A percentile compares a stretch with the other conserved stretches of the same genome.
Conservation (phyloP, 2,329 filamentous ascomycete genomes). For the Fusarium zealandicum region DNA sequence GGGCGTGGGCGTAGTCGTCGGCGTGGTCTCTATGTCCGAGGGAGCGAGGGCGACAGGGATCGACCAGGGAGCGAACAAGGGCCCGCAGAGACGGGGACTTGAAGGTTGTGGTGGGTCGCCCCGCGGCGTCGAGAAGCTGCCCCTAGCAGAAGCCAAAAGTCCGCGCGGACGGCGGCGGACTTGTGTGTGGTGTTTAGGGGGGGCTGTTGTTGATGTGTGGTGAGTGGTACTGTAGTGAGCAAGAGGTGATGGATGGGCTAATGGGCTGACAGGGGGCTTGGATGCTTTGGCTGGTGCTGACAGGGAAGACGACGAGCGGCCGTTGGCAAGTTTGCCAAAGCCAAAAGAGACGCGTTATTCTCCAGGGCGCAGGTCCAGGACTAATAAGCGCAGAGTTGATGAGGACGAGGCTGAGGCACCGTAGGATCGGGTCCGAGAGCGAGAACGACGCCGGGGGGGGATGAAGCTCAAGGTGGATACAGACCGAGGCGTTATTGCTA, state of each 20-base stretch:
- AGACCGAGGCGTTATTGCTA: too few species aligned
- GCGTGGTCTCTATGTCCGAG: conserved; percentile 53
- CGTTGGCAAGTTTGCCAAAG: conserved; percentile 4
- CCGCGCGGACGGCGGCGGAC: conserved; percentile 32
- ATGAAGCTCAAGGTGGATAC: too few species aligned
- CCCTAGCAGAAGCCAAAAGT: conserved; percentile 32
- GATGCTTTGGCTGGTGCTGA: conserved; percentile 28
- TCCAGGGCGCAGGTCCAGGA: conserved; percentile 26
- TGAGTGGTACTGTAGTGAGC: too few species aligned
- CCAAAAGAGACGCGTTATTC: conserved; percentile 15
- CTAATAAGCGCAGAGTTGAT: background rate
- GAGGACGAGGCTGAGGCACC: conserved; percentile 22
- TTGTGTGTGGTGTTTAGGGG: too few species aligned
- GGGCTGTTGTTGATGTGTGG: too few species aligned
- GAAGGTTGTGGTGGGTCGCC: conserved; percentile 29
- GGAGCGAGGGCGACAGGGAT: conserved; percentile 40
- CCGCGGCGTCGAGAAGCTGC: conserved; percentile 24
- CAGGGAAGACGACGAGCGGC: conserved; percentile 13
- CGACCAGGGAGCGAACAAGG: conserved; percentile 21
- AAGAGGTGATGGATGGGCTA: conserved; percentile 2
- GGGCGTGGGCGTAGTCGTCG: conserved; percentile 42
- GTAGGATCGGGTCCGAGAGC: conserved; percentile 2
- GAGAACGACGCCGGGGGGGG: conserved; percentile 31
- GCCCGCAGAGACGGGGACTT: conserved; percentile 17
- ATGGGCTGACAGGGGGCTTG: conserved; percentile 26